Evolutionary conservation across 306 rosid genomes (phyloP), one percentile per base, ranked within the genome.

Genomic region (Vicia villosa): DNA sequence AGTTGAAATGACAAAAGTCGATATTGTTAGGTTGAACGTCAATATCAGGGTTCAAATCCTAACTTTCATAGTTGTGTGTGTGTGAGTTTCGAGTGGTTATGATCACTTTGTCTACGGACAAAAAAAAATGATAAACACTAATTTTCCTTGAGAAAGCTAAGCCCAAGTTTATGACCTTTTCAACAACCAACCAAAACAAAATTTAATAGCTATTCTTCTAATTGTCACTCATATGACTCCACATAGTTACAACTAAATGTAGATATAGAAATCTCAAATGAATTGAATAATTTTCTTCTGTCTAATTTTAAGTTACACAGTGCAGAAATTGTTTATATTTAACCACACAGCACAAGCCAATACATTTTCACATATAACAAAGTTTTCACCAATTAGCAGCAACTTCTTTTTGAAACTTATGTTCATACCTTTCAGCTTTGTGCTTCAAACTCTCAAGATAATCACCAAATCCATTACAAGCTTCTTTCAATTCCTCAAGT

Each of bases 401-500:
- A 26, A 75, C 86, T 80, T 85, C 90, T 74, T 81, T 73, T 42
- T 72, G 75, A 74, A 88, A 88, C 80, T 77, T 62, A 14, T 12
- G 78, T 54, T 82, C 86, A 58, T 75, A 74, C 69, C 50, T 28
- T 41, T 81, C 90, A 43, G 90, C 90, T 81, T 79, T 89, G 36
- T 77, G 24, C 56, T 84, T 85, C 76, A 93, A 72, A 74, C 67
- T 79, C 68, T 77, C 84, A 65, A 93, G 80, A 30, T 91, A 84
- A 69, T 81, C 77, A 61, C 85, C 83, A 68, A 93, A 86, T 12
- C 66, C 78, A 38, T 70, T 47, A 80, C 88, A 93, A 4, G 97
- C 97, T 19, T 74, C 86, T 65, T 83, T 86, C 81, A 93, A 74
- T 47, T 88, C 91, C 71, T 68, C 80, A 3, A 93, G 84, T 81